Evolutionary conservation across 2,329 filamentous ascomycete genomes (phyloP), one percentile per base, ranked within the genome.

Genomic region (Ceratocystis eucalypticola): DNA sequence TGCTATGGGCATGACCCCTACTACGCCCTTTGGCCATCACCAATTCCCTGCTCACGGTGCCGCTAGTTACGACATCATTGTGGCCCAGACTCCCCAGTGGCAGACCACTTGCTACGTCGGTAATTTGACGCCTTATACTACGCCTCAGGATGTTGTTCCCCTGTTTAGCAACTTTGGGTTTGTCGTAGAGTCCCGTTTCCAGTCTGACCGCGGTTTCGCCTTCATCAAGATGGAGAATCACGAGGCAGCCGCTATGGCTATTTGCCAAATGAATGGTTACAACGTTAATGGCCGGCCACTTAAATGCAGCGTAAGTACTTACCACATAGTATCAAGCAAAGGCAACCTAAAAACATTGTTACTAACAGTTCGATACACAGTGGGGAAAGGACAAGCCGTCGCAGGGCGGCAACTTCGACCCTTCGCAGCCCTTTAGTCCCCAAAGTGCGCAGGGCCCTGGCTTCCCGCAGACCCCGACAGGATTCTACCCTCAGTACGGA

Each of bases 141-240:
- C 92, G 2, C 92, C 96, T 74, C 92, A 91, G 73, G 94, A 99
- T 72, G 85, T 99, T 41, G 89, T 99, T n/a, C 94, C 94, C 4
- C 82, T 99, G 46, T 99, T 99, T 82, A 91, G 96, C 76, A 97
- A 97, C 80, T 99, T 97, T 74, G 94, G 94, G 66, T 97, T 91
- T 73, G 94, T 99, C 57, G 89, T 96, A 64, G 94, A 99, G 78
- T 96, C 93, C 63, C 89, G 94, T 68, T 96, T 99, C 83, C 94
- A 99, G 78, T 91, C 94, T 66, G 94, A 99, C 75, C 89, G 94
- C 71, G 94, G 94, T 15, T 99, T 99, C 75, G 91, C 94, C 6
- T 99, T 99, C 76, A 91, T 99, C 77, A 99, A 99, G 82, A 96
- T 99, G 92, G 94, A 99, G 75, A 88, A 87, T 5, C 94, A 99